Percentiles rank a stretch among this genome's conserved stretches.
Evolutionary conservation across 23 red algal species (phyloP).

Genomic region (Gracilaria gracilis): DNA sequence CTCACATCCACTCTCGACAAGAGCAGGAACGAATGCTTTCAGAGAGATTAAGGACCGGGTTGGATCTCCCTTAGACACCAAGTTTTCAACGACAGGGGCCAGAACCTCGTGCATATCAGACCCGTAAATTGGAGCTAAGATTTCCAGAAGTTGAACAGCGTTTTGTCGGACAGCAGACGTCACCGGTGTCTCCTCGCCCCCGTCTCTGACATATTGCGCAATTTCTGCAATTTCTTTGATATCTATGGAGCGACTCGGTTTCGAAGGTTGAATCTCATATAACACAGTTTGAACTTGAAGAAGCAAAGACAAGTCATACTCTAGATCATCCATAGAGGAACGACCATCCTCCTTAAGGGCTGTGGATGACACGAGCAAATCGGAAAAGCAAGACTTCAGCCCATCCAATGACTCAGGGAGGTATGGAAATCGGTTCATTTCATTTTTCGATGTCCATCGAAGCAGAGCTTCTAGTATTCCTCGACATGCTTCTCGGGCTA

Average conservation of each 20-base stretch:
- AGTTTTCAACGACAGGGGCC: conserved; percentile 1
- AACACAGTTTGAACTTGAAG: conserved; percentile 12
- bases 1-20: conserved; percentile 44
- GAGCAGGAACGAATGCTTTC: conserved; percentile 33
- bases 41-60: background rate
- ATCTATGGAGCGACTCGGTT: background rate
- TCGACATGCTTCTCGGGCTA: background rate
- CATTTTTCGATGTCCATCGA: background rate
- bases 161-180: background rate
- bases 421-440: background rate
- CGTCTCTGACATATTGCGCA: background rate
- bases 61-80: background rate
- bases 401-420: conserved; percentile 1
- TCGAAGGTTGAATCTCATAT: background rate
- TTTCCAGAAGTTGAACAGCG: conserved; percentile 7
- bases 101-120: conserved; percentile 6
- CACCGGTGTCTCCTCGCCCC: background rate
- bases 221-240: background rate
- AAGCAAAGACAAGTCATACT: conserved; percentile 2
- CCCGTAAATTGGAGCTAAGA: conserved; percentile 17
- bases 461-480: conserved; percentile 1
- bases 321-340: conserved; percentile 17
- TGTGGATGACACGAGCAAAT: background rate
- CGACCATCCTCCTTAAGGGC: background rate
- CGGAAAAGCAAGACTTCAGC: background rate